Evolutionary conservation across 1,139 yeast genomes (phyloP).

Genomic region (Sugiyamaella japonica): DNA sequence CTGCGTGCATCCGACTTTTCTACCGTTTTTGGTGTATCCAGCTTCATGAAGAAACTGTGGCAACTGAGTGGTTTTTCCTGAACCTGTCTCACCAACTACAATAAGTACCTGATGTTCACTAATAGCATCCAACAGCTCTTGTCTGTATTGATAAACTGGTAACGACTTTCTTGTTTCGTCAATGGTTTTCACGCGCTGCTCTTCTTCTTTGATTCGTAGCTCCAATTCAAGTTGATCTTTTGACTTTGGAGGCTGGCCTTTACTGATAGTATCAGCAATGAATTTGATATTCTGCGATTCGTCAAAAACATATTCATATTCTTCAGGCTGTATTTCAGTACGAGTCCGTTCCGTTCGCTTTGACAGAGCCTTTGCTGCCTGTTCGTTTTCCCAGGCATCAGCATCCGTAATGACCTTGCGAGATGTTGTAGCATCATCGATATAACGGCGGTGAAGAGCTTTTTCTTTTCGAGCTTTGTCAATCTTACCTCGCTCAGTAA

Average conservation of each 20-base stretch:
- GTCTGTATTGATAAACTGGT: slow-evolving; percentile 72
- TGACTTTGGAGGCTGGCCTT: slow-evolving; percentile 24
- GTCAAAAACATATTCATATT: slow-evolving; percentile 84
- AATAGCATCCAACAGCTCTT: slow-evolving; percentile 63
- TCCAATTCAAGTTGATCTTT: slow-evolving; percentile 38
- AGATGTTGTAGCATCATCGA: slow-evolving; percentile 39
- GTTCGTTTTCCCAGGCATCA: slow-evolving; percentile 66
- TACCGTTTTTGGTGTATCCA: slow-evolving; percentile 60
- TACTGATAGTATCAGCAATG: slow-evolving; percentile 44
- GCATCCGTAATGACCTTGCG: slow-evolving; percentile 41
- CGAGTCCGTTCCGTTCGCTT: slow-evolving; percentile 7
- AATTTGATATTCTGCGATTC: slow-evolving; percentile 72
- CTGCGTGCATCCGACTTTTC: slow-evolving; percentile 84
- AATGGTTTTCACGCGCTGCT: slow-evolving; percentile 45
- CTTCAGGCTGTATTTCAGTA: slow-evolving; percentile 40
- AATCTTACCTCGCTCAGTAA: slow-evolving; percentile 51
- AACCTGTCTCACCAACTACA: slow-evolving; percentile 96
- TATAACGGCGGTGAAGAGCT: slow-evolving; percentile 41
- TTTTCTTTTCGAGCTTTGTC: slow-evolving; percentile 54
- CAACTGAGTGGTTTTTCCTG: slow-evolving; percentile 94
- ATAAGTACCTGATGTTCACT: slow-evolving; percentile 69
- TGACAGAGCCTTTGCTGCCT: slow-evolving; percentile 50
- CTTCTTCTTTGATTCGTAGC: slow-evolving; percentile 45
- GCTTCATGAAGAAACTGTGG: slow-evolving; percentile 87
- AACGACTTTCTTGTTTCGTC: slow-evolving; percentile 59